These are phyloP conservation scores for Diaporthe ampelina DNA, from an alignment of 2,329 filamentous ascomycete species.

Conservation along the genomic window DNA sequence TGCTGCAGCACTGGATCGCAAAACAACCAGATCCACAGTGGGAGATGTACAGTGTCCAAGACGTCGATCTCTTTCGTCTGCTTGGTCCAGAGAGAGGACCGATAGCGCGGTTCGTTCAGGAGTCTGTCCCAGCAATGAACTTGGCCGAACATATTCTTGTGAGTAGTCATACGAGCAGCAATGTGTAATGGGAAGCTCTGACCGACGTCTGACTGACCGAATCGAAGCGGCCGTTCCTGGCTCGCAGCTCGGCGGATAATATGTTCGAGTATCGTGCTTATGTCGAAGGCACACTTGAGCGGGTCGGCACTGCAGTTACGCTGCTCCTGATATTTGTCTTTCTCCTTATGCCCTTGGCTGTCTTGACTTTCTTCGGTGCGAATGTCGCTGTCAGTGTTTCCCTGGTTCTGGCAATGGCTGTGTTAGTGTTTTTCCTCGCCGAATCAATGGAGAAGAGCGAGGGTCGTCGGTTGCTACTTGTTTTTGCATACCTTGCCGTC, in stretches of 20 bases:
- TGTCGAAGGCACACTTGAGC: not conserved
- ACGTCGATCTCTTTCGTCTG: not conserved
- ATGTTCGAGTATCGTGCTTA: not conserved
- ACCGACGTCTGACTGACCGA: too few species aligned
- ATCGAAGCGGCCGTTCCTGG: not conserved
- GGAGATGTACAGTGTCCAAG: not conserved
- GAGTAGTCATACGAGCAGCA: too few species aligned
- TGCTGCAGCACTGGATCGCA: not conserved
- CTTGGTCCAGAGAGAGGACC: not conserved
- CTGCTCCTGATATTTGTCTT: not conserved
- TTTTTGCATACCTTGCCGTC: not conserved
- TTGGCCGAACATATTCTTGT: not conserved
- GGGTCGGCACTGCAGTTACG: not conserved
- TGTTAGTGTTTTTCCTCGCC: not conserved
- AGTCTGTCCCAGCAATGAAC: not conserved
- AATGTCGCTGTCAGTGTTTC: not conserved
- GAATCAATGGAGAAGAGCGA: not conserved
- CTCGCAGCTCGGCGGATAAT: not conserved
- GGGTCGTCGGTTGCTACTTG: not conserved
- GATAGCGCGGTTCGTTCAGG: conserved; percentile 4
- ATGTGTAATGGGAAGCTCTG: too few species aligned
- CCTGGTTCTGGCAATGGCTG: not conserved
- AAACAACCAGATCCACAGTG: not conserved
- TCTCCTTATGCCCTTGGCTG: not conserved
- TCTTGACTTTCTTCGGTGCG: not conserved